A percentile compares a stretch with the other conserved stretches of the same genome.
phyloP scores from a whole-genome alignment of 2,329 filamentous ascomycete species.

The Emergomyces pasteurianus region DNA sequence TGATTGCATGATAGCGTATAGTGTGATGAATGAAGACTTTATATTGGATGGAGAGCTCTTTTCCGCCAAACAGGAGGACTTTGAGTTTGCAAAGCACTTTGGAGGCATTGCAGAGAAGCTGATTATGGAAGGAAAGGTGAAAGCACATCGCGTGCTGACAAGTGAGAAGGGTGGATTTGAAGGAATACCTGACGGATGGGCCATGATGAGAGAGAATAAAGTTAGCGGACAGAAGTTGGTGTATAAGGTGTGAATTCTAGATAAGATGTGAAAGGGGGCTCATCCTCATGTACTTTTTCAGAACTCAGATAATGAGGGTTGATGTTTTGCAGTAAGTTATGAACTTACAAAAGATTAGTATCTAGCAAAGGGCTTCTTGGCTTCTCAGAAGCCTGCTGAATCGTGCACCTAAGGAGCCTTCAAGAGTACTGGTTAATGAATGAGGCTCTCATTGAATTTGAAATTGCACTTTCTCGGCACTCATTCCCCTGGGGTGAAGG shows the following conservation, averaged over 20 bases:
- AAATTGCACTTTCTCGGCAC: too few species aligned
- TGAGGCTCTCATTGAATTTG: too few species aligned
- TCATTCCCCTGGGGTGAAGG: too few species aligned
- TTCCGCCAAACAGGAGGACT: slow-evolving; percentile 29
- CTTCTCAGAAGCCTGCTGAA: too few species aligned
- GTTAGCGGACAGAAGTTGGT: slow-evolving; percentile 14
- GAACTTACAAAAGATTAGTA: too few species aligned
- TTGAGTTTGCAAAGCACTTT: slow-evolving; percentile 33
- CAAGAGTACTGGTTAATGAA: too few species aligned
- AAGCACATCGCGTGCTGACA: slow-evolving; percentile 32
- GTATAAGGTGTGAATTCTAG: slow-evolving; percentile 4
- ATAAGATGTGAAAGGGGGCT: too few species aligned
- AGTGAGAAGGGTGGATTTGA: slow-evolving; percentile 26
- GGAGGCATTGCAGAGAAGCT: slow-evolving; percentile 27
- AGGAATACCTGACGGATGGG: slow-evolving; percentile 10
- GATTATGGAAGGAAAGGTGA: slow-evolving; percentile 32
- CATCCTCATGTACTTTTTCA: too few species aligned
- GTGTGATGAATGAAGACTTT: slow-evolving; percentile 23
- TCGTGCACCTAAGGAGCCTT: too few species aligned
- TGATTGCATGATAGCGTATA: slow-evolving; percentile 22
- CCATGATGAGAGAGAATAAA: slow-evolving; percentile 9
- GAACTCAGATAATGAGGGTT: too few species aligned
- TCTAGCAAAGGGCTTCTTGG: too few species aligned
- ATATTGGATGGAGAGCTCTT: slow-evolving; percentile 17
- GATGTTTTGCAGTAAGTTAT: too few species aligned